Conservation (phyloP, 2,329 filamentous ascomycete species). For the Nannizziopsis arthrosporioides region DNA sequence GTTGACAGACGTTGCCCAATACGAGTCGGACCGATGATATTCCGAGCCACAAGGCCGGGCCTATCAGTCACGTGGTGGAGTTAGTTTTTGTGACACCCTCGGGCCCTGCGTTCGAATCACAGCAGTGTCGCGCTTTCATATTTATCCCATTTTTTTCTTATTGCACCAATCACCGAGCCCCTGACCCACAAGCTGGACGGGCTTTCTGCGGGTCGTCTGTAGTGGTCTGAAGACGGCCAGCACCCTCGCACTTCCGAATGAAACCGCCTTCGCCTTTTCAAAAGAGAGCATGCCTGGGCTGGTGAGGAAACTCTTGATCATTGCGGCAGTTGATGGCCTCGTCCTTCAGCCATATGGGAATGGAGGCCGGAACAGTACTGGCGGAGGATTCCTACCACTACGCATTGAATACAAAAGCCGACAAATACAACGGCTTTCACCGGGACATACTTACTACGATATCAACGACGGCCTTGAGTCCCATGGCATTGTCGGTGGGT, state of each 20-base stretch:
- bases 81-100: no score
- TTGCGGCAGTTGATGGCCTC: constrained; percentile 70
- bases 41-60: no score
- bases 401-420: constrained; percentile 58
- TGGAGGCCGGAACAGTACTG: constrained; percentile 38
- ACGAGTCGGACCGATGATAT: no score
- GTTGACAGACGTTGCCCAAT: no score
- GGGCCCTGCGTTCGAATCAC: not conserved
- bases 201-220: not conserved
- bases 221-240: not conserved
- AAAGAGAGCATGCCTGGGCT: constrained; percentile 56
- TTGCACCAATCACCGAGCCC: no score
- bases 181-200: no score
- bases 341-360: constrained; percentile 61
- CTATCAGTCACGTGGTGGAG: no score
- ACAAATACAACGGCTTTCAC: constrained; percentile 39
- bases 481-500: constrained; percentile 47
- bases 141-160: no score
- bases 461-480: constrained; percentile 35
- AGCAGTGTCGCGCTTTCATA: no score
- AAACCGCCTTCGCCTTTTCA: not conserved
- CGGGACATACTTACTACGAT: constrained; percentile 19
- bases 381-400: constrained; percentile 39
- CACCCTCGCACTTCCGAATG: not conserved
- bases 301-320: constrained; percentile 67